These are phyloP conservation scores for Euphorbia corollata DNA, from an alignment of 441 rosid species.

Conservation along the genomic window DNA sequence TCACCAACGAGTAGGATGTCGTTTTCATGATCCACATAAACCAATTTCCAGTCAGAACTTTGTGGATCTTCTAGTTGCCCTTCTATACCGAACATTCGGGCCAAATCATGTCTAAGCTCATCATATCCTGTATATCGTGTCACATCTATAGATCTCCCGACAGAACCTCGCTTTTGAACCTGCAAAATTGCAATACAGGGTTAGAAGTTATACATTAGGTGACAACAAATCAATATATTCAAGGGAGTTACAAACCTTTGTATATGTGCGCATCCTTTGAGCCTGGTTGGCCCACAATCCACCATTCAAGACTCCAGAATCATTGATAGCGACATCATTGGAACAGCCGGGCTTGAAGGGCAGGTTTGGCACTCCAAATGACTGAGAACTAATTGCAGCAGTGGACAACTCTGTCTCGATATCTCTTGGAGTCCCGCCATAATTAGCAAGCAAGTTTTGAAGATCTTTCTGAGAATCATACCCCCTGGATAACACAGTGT, in stretches of 20 bases:
- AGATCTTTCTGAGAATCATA: constrained; percentile 91
- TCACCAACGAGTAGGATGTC: constrained; percentile 91
- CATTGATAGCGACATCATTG: constrained; percentile 64
- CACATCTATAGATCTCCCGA: constrained; percentile 89
- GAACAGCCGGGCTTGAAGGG: constrained; percentile 69
- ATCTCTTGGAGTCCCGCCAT: constrained; percentile 66
- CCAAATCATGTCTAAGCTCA: constrained; percentile 78
- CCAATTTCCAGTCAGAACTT: constrained; percentile 89
- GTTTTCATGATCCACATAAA: constrained; percentile 83
- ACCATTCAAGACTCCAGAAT: constrained; percentile 60
- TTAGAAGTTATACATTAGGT: background rate
- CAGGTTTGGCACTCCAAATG: constrained; percentile 76
- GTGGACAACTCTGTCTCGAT: constrained; percentile 90
- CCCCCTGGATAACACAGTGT: constrained; percentile 63
- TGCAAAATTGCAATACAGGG: constrained; percentile 26
- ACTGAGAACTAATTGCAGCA: constrained; percentile 81
- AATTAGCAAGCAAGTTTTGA: constrained; percentile 76
- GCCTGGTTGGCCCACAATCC: constrained; percentile 82
- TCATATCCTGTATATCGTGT: constrained; percentile 78
- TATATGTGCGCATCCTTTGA: constrained; percentile 85
- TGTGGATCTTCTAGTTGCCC: constrained; percentile 89
- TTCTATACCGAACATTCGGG: constrained; percentile 93
- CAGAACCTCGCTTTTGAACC: constrained; percentile 98
- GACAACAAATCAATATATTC: background rate
- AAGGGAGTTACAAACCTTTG: constrained; percentile 52